phyloP scores from a whole-genome alignment of 495 filamentous ascomycete species.

The Neurospora sp. region DNA sequence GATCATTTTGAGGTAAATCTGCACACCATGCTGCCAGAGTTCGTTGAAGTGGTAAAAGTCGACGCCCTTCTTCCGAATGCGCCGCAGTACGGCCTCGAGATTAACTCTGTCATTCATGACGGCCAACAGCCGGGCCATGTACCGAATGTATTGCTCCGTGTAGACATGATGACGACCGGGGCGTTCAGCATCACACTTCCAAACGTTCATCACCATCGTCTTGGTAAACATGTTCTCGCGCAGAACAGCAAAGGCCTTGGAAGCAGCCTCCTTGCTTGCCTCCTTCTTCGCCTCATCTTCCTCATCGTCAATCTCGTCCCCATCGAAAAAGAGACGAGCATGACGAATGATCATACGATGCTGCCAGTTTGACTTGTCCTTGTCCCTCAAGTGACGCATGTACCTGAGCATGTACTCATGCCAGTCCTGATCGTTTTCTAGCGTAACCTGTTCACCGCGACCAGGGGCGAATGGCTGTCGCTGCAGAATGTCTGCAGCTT shows the following conservation, averaged over 20 bases:
- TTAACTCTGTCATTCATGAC: constrained; percentile 66
- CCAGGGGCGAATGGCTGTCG: constrained; percentile 35
- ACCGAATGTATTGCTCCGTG: constrained; percentile 78
- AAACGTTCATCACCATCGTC: constrained; percentile 89
- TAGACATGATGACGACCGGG: constrained; percentile 91
- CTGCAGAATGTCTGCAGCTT: constrained; percentile 33
- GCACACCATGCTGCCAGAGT: constrained; percentile 75
- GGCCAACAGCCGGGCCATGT: constrained; percentile 64
- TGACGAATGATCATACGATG: constrained; percentile 79
- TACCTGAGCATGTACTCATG: constrained; percentile 62
- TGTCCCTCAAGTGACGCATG: constrained; percentile 63
- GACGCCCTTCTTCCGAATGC: constrained; percentile 68
- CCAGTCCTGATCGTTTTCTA: constrained; percentile 54
- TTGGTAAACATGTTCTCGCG: constrained; percentile 88
- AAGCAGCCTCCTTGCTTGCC: constrained; percentile 20
- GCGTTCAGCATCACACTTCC: constrained; percentile 89
- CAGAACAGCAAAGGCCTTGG: constrained; percentile 62
- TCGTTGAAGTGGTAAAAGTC: constrained; percentile 80
- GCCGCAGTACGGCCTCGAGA: constrained; percentile 70
- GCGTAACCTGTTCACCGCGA: constrained; percentile 23
- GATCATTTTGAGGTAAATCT: constrained; percentile 64
- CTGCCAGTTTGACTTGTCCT: constrained; percentile 95
- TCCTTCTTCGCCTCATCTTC: constrained; percentile 20
- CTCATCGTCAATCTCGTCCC: constrained; percentile 7
- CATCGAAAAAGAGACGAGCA: constrained; percentile 62